Evolutionary conservation across 1,284 basidiomycete genomes (phyloP).

Genomic region (Ustilago cynodontis): DNA sequence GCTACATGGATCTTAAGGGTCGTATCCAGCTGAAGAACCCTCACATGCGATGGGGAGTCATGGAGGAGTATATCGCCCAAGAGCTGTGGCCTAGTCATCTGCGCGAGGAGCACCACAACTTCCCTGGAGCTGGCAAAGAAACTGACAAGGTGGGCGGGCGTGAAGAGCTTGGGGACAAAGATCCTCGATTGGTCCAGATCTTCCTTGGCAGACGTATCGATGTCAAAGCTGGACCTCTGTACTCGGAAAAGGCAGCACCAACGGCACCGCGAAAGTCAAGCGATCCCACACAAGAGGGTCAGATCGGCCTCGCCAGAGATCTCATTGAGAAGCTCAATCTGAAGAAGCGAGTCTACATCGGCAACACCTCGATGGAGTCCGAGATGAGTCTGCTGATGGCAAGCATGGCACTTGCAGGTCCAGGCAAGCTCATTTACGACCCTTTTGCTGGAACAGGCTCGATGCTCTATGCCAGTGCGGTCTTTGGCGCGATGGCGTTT

Average conservation of each 20-base stretch:
- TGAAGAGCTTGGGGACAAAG: constrained; percentile 53
- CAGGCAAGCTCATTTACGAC: constrained; percentile 92
- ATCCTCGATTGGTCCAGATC: constrained; percentile 60
- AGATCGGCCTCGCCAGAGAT: constrained; percentile 52
- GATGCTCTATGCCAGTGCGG: constrained; percentile 80
- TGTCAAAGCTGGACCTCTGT: constrained; percentile 26
- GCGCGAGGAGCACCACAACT: constrained; percentile 42
- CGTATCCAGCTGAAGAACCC: constrained; percentile 86
- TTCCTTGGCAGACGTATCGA: constrained; percentile 55
- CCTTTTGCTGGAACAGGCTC: constrained; percentile 97
- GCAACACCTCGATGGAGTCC: constrained; percentile 98
- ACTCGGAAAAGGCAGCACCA: constrained; percentile 21
- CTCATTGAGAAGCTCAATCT: constrained; percentile 75
- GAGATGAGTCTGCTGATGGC: constrained; percentile 96
- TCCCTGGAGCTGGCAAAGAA: constrained; percentile 38
- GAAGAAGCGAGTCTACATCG: constrained; percentile 87
- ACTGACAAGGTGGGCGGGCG: constrained; percentile 28
- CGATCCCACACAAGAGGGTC: constrained; percentile 50
- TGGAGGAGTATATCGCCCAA: constrained; percentile 83
- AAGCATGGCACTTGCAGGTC: constrained; percentile 87
- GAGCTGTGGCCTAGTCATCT: constrained; percentile 44
- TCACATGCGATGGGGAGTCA: constrained; percentile 81
- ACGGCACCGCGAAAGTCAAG: constrained; percentile 41
- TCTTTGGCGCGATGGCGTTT: constrained; percentile 87
- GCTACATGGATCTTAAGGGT: constrained; percentile 86